Evolutionary conservation across 2,329 filamentous ascomycete genomes (phyloP), one percentile per base, ranked within the genome.

Genomic region (Claviceps monticola): DNA sequence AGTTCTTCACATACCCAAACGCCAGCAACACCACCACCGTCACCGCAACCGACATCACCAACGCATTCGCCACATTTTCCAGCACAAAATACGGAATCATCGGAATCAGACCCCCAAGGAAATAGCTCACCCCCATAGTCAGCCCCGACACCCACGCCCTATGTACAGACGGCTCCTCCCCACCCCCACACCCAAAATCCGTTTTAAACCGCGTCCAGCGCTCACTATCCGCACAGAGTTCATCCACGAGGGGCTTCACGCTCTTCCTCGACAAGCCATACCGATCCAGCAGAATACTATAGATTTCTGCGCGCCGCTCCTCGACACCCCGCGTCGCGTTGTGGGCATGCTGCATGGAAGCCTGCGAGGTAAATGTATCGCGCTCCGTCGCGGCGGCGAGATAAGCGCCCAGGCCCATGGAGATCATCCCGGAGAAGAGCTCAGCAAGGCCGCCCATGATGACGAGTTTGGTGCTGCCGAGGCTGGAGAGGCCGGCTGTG

Each of bases 371-470:
- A 62, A 75, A 77, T 56, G 71, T 70, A 56, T 74, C 71, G 16
- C 65, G 64, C 60, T 83, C 78, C 0, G 78, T 79, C 43, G 73
- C 70, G 29, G 81, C 82, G 8, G 83, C 84, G 1, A 89, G 72
- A 62, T 85, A 88, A 6, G 82, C 84, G 23, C 85, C 84, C 5
- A 89, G 71, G 1, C 85, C 85, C 86, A 89, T 89, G 51, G 78
- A 84, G 57, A 89, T 87, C 57, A 82, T 80, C 17, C 86, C 85
- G 0, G 83, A 82, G 62, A 86, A 84, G 48, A 89, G 74, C 69
- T 89, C 85, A 4, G 85, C 85, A 34, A 87, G 71, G 6, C 85
- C 85, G 49, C 82, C 85, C 56, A 84, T 79, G 53, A 91, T 79
- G 56, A 85, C 82, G 4, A 84, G 75, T 48, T 74, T 76, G 36